phyloP scores from a whole-genome alignment of 148 eudicot species.

The Fagopyrum tataricum region DNA sequence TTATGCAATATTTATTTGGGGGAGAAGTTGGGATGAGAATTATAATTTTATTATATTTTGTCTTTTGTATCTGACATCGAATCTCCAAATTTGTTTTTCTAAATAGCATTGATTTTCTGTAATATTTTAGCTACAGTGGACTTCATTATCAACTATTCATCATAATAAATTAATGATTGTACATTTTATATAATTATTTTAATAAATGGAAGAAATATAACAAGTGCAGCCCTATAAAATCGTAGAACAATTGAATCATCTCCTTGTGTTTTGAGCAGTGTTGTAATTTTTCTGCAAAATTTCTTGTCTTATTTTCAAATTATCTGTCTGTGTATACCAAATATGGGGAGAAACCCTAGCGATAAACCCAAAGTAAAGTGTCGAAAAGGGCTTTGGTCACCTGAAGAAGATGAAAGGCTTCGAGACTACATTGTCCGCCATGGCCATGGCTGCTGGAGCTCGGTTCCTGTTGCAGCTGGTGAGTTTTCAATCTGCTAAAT shows the following conservation, averaged over 20 bases:
- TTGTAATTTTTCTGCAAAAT: neutral
- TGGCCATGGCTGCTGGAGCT: slow-evolving; percentile 85
- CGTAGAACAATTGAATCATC: neutral
- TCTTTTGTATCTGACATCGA: neutral
- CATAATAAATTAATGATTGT: slow-evolving; percentile 4
- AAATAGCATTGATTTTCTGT: neutral
- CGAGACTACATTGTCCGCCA: slow-evolving; percentile 42
- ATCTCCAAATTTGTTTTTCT: neutral
- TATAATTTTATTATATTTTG: neutral
- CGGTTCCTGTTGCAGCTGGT: slow-evolving; percentile 75
- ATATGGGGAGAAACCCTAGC: slow-evolving; percentile 3
- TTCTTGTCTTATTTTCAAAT: neutral
- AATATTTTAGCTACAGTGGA: neutral
- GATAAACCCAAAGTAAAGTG: slow-evolving; percentile 37
- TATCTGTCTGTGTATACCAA: neutral
- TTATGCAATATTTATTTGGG: neutral
- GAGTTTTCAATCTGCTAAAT: slow-evolving; percentile 7
- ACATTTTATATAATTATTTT: neutral
- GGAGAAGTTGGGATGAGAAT: neutral
- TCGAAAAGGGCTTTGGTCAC: slow-evolving; percentile 88
- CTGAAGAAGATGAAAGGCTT: slow-evolving; percentile 78
- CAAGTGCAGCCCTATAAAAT: neutral
- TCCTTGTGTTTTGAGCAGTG: neutral
- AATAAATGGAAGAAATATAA: neutral
- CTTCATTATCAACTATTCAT: neutral